Evolutionary conservation across 345 rosid species (phyloP).

Genomic region (thale cress (Arabidopsis thaliana)): DNA sequence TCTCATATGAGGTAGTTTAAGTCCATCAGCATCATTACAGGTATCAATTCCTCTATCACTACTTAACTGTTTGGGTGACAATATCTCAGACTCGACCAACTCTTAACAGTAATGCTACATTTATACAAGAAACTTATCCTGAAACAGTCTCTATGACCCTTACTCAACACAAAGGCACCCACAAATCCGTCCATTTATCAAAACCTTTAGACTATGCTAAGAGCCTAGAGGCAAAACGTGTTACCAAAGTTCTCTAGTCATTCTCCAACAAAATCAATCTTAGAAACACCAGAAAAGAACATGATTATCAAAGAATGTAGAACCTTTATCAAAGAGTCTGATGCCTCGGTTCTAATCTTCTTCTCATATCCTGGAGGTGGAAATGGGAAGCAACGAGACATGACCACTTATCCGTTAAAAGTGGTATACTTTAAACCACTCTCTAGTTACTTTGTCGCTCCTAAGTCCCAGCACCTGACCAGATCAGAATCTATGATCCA

Average conservation of each 20-base stretch:
- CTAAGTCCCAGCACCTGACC: conserved; percentile 65
- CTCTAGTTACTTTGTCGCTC: conserved; percentile 43
- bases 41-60: conserved; percentile 4
- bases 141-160: conserved; percentile 6
- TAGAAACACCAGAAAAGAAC: conserved; percentile 22
- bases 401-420: conserved; percentile 51
- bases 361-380: conserved; percentile 98
- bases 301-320: conserved; percentile 37
- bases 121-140: neutral
- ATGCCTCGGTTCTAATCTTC: conserved; percentile 63
- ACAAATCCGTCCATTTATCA: neutral
- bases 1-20: conserved; percentile 17
- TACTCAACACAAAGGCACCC: conserved; percentile 15
- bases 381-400: conserved; percentile 99
- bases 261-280: conserved; percentile 23
- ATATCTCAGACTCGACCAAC: conserved; percentile 16
- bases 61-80: neutral
- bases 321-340: conserved; percentile 76
- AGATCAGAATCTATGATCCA: conserved; percentile 59
- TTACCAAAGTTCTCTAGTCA: conserved; percentile 10
- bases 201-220: conserved; percentile 1
- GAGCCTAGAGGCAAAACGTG: conserved; percentile 1
- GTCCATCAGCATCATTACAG: conserved; percentile 13
- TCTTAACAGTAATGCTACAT: conserved; percentile 7
- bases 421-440: conserved; percentile 49